phyloP scores from a whole-genome alignment of 768 basidiomycete genomes.

The Xanthoconium purpureum region DNA sequence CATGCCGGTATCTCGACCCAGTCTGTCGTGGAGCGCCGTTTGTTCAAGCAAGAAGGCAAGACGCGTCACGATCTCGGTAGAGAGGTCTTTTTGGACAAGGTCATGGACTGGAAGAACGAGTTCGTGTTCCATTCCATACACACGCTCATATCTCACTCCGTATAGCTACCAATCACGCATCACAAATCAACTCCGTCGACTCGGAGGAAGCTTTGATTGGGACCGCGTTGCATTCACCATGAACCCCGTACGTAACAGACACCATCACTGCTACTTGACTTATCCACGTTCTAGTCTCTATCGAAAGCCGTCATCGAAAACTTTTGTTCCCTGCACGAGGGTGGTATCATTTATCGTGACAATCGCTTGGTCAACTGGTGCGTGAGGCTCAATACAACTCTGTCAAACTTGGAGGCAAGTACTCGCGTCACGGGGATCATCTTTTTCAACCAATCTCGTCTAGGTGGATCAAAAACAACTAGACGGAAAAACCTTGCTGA shows the following conservation, averaged over 20 bases:
- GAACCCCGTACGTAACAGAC: constrained; percentile 59
- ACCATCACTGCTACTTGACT: not conserved
- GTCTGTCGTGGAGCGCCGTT: constrained; percentile 91
- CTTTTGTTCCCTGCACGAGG: constrained; percentile 89
- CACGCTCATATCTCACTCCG: not conserved
- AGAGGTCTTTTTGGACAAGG: constrained; percentile 84
- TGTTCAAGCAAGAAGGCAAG: constrained; percentile 78
- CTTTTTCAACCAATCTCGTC: not conserved
- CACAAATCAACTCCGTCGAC: constrained; percentile 79
- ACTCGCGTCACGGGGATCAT: not conserved
- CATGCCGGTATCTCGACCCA: constrained; percentile 99
- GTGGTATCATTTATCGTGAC: constrained; percentile 89
- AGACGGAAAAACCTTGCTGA: constrained; percentile 77
- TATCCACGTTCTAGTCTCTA: constrained; percentile 44
- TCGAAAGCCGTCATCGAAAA: constrained; percentile 88
- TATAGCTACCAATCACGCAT: constrained; percentile 89
- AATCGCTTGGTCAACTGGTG: constrained; percentile 99
- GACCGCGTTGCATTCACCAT: constrained; percentile 92
- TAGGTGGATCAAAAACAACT: constrained; percentile 93
- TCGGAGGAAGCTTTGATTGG: constrained; percentile 97
- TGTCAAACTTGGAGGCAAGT: constrained; percentile 94
- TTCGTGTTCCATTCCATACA: constrained; percentile 39
- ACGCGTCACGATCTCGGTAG: constrained; percentile 94
- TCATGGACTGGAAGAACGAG: constrained; percentile 98
- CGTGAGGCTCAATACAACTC: constrained; percentile 88